Conservation (phyloP, 331 rosid genomes). For the Erythrophleum ivorense region DNA sequence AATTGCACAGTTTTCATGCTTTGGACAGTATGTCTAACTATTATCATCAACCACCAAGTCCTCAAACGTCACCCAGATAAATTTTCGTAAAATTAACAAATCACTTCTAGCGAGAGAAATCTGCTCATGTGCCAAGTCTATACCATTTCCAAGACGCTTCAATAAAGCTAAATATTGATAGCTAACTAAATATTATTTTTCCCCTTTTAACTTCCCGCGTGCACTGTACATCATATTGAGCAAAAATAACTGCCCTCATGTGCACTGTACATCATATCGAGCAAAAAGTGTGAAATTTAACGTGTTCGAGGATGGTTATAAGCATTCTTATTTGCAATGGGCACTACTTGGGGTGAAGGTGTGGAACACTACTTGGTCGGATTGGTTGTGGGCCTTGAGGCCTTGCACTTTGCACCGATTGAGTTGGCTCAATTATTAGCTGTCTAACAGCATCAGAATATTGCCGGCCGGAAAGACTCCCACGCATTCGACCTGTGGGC, state of each 20-base stretch:
- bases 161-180: background rate
- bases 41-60: background rate
- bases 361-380: slow-evolving; percentile 29
- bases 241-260: background rate
- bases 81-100: background rate
- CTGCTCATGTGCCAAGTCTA: background rate
- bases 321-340: slow-evolving; percentile 42
- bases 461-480: slow-evolving; percentile 68
- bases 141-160: background rate
- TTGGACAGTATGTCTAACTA: background rate
- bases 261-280: background rate
- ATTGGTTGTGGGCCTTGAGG: slow-evolving; percentile 43
- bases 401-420: slow-evolving; percentile 41
- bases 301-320: slow-evolving; percentile 35
- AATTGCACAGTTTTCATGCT: background rate
- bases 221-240: background rate
- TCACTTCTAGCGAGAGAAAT: background rate
- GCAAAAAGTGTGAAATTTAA: background rate
- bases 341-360: slow-evolving; percentile 35
- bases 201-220: background rate
- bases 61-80: no score
- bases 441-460: slow-evolving; percentile 49
- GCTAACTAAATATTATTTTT: background rate
- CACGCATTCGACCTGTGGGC: slow-evolving; percentile 83
- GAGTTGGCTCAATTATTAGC: slow-evolving; percentile 68